phyloP scores from a whole-genome alignment of 176 grass and related monocot genomes.

The Elaeis guineensis region DNA sequence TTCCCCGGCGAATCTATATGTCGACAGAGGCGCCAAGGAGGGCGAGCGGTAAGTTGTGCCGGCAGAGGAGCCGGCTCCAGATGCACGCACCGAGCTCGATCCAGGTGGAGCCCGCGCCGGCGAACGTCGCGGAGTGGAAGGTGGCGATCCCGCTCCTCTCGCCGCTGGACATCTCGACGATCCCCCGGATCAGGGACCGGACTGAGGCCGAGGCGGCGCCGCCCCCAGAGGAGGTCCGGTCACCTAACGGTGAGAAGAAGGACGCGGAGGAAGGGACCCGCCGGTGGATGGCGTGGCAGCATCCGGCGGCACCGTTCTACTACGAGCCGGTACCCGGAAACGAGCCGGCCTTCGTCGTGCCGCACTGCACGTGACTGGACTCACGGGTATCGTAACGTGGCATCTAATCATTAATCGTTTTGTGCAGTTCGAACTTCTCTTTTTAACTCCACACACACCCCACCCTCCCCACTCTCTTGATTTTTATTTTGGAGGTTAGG shows the following conservation, averaged over 20 bases:
- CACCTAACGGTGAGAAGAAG: too few species aligned
- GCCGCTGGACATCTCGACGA: constrained; percentile 23
- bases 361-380: constrained; percentile 8
- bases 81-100: constrained; percentile 31
- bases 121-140: constrained; percentile 21
- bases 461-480: too few species aligned
- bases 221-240: too few species aligned
- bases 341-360: constrained; percentile 20
- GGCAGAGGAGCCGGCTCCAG: constrained; percentile 31
- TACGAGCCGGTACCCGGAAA: constrained; percentile 17
- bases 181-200: constrained; percentile 1
- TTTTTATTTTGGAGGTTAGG: too few species aligned
- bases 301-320: constrained; percentile 34
- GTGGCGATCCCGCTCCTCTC: constrained; percentile 34
- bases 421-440: too few species aligned
- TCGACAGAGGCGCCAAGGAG: too few species aligned
- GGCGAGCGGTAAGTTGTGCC: background rate
- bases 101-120: constrained; percentile 12
- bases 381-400: too few species aligned
- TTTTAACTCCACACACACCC: too few species aligned
- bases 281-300: constrained; percentile 17
- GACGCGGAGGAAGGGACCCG: too few species aligned
- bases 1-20: too few species aligned
- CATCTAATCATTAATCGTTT: too few species aligned
- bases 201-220: background rate